Percentiles rank a stretch among this genome's conserved stretches.
phyloP scores from a whole-genome alignment of 2,329 filamentous ascomycete species.

The Talaromyces sp. region DNA sequence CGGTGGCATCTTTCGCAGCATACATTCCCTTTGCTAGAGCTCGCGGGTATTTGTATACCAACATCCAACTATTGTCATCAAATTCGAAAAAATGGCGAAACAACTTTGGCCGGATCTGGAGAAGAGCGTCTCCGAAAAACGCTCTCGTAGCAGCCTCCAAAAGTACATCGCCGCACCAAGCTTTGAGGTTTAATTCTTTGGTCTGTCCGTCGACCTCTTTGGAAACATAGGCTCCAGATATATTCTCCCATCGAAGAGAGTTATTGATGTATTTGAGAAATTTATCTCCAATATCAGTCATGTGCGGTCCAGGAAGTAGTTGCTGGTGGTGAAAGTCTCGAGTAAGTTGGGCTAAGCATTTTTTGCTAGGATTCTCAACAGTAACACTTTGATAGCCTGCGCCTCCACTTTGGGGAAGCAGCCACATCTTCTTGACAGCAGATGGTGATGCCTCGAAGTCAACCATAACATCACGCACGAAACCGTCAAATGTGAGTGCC shows the following conservation, averaged over 20 bases:
- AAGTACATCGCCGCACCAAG: conserved; percentile 1
- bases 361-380: not conserved
- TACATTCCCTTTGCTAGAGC: not conserved
- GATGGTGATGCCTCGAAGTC: not conserved
- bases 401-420: not conserved
- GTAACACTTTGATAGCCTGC: not conserved
- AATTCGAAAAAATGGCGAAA: not conserved
- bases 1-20: not conserved
- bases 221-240: not conserved
- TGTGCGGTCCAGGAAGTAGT: not conserved
- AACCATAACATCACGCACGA: not conserved
- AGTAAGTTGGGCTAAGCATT: not conserved
- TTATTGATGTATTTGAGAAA: not conserved
- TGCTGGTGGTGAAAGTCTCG: not conserved
- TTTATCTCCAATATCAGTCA: not conserved
- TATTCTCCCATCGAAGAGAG: not conserved
- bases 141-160: not conserved
- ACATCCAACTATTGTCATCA: not conserved
- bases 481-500: not conserved
- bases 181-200: not conserved
- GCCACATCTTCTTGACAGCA: not conserved
- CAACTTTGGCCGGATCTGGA: not conserved
- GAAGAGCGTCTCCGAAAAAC: conserved; percentile 2
- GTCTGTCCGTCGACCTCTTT: not conserved
- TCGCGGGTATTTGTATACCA: not conserved